Percentiles rank a stretch among this genome's conserved stretches.
Evolutionary conservation across 495 filamentous ascomycete species (phyloP).

Genomic region (Penicillium longicatenatum): DNA sequence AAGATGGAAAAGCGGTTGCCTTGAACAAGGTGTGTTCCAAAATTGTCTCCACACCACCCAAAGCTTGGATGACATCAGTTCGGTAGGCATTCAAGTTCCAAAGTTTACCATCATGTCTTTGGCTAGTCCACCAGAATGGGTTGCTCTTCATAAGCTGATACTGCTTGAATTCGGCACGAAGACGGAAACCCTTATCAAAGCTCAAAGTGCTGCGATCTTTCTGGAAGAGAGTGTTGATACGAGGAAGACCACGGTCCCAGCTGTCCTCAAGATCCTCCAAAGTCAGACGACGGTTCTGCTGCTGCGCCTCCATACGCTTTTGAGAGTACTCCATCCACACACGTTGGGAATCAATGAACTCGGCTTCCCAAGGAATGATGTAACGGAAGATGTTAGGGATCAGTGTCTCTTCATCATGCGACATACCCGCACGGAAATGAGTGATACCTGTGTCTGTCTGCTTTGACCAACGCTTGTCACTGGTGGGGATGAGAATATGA

Average conservation of each 20-base stretch:
- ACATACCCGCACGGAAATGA: conserved; percentile 98
- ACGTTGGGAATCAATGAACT: conserved; percentile 98
- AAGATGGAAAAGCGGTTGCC: conserved; percentile 96
- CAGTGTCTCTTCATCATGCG: conserved; percentile 94
- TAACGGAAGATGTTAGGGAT: conserved; percentile 99
- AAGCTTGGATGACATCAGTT: conserved; percentile 96
- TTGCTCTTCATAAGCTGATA: conserved; percentile 99
- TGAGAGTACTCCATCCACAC: conserved; percentile 99
- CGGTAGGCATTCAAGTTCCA: conserved; percentile 99
- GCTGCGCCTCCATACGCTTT: conserved; percentile 95
- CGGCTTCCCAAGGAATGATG: conserved; percentile 99
- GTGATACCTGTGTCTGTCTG: conserved; percentile 98
- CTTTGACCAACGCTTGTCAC: conserved; percentile 97
- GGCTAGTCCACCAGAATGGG: conserved; percentile 99
- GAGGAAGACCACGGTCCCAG: conserved; percentile 97
- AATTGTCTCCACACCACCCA: conserved; percentile 99
- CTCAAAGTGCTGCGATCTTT: conserved; percentile 97
- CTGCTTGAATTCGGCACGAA: conserved; percentile 95
- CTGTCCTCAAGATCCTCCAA: conserved; percentile 98
- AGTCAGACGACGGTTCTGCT: conserved; percentile 93
- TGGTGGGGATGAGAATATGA: conserved; percentile 96
- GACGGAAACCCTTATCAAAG: conserved; percentile 98
- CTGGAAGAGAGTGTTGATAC: conserved; percentile 99
- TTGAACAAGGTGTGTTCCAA: conserved; percentile 98
- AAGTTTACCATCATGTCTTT: conserved; percentile 95